Percentiles rank a stretch among this genome's conserved stretches.
Evolutionary conservation across 345 rosid genomes (phyloP).

Genomic region (Salix udensis): DNA sequence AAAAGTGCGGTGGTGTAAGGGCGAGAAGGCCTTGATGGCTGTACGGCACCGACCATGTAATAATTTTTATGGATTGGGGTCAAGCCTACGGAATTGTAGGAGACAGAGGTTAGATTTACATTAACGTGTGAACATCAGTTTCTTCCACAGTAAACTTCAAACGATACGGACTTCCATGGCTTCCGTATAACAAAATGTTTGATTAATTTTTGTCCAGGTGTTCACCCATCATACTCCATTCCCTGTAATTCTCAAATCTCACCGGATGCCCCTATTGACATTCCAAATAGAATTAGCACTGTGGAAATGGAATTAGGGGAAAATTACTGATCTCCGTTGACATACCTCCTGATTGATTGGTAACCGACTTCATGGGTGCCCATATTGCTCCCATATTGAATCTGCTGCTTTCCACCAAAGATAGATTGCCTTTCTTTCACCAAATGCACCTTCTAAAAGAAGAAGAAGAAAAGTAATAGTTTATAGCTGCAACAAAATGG

Average conservation of each 20-base stretch:
- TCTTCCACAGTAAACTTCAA: constrained; percentile 4
- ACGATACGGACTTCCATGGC: constrained; percentile 11
- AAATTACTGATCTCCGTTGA: neutral
- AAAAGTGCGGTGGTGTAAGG: neutral
- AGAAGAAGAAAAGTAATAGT: neutral
- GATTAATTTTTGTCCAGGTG: constrained; percentile 1
- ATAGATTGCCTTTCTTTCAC: constrained; percentile 33
- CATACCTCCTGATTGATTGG: constrained; percentile 45
- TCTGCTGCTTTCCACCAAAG: constrained; percentile 40
- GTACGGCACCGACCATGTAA: constrained; percentile 32
- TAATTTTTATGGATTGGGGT: constrained; percentile 5
- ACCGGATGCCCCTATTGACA: constrained; percentile 55
- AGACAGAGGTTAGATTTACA: constrained; percentile 14
- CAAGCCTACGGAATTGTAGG: constrained; percentile 9
- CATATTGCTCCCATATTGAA: constrained; percentile 31
- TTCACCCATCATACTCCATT: constrained; percentile 4
- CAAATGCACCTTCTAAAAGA: constrained; percentile 30
- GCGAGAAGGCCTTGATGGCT: constrained; percentile 19
- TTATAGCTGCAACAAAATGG: neutral
- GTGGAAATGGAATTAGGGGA: neutral
- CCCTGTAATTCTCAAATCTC: constrained; percentile 36
- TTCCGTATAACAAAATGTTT: constrained; percentile 10
- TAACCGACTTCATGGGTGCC: constrained; percentile 35
- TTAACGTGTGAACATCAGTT: constrained; percentile 14
- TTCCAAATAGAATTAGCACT: neutral